Base-by-base conservation (phyloP, 805 yeast genomes). In the Candida adriatica region DNA sequence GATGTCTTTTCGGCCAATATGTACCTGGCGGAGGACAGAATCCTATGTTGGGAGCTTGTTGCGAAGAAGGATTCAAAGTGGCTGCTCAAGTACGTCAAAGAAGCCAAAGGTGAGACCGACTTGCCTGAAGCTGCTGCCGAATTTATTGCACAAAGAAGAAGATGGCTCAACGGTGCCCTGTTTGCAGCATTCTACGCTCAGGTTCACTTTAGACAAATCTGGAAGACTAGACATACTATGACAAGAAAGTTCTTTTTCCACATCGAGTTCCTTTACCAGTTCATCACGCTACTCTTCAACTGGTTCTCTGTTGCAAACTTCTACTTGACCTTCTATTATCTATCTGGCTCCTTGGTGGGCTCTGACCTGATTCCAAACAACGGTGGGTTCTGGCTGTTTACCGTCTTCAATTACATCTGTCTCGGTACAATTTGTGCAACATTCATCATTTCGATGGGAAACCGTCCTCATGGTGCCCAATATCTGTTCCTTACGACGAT, bases 91-190 rank as follows among this genome's bases (percentile, higher is more conserved):
- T 90, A 87, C 54, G 96, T 90, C 34, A 82, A 83, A 48, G 86
- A 77, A 48, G 96, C 96, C 11, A 80, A 79, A 30, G 97, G 96
- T 46, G 96, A 88, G 56, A 90, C 97, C 2, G 97, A 90, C 71
- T 95, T 87, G 30, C 97, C 97, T 6, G 96, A 88, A 51, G 66
- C 70, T n/a, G 69, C 88, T 26, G 81, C 95, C n/a, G 97, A 92
- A 53, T 86, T 92, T 51, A 84, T 90, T 32, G 74, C 92, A 34
- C 98, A 90, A 63, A 79, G 98, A 64, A 80, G 98, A 64, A 78
- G 98, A 66, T 90, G 98, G 98, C 70, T 90, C 39, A 90, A 90
- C 58, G 99, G 99, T 55, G 94, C 98, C 2, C 73, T 92, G 53
- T 92, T 92, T 62, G 97, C 99, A 1, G 97, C 97, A 4, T 65